Percentiles rank a stretch among this genome's conserved stretches.
Conservation (phyloP, 805 yeast species). For the Kuraishia molischiana region DNA sequence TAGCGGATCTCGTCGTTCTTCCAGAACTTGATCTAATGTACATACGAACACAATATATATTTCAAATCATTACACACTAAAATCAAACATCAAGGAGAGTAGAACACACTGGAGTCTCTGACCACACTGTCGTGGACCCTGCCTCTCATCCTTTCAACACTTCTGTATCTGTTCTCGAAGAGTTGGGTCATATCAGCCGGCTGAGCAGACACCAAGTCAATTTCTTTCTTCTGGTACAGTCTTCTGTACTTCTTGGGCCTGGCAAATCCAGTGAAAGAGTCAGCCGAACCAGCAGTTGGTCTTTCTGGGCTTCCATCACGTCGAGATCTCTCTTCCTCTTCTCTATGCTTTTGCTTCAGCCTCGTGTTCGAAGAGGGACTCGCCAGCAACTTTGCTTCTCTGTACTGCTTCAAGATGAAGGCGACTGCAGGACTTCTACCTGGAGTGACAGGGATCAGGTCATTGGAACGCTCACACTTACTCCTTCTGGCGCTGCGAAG, state of each 20-base stretch:
- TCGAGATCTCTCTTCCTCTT: neutral
- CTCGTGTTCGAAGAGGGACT: neutral
- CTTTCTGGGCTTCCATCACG: neutral
- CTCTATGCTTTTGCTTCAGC: neutral
- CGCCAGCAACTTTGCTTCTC: neutral
- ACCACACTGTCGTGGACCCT: neutral
- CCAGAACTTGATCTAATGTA: neutral
- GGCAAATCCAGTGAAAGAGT: no score
- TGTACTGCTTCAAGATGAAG: no score
- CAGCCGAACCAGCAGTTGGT: neutral
- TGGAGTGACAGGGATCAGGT: neutral
- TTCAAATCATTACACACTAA: no score
- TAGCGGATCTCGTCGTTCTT: no score
- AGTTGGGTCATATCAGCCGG: no score
- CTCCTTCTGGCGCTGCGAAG: neutral
- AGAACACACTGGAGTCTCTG: neutral
- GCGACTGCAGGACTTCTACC: neutral
- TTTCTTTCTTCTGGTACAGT: neutral
- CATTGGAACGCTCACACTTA: neutral
- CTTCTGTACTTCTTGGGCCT: neutral
- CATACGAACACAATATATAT: neutral
- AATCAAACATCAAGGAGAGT: neutral
- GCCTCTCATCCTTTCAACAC: no score
- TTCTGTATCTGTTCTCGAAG: no score
- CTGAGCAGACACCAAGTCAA: no score